Percentiles rank a stretch among this genome's conserved stretches.
These are phyloP conservation scores for Globisporangium cystogenes DNA, from an alignment of 352 stramenopile species.

Conservation along the genomic window DNA sequence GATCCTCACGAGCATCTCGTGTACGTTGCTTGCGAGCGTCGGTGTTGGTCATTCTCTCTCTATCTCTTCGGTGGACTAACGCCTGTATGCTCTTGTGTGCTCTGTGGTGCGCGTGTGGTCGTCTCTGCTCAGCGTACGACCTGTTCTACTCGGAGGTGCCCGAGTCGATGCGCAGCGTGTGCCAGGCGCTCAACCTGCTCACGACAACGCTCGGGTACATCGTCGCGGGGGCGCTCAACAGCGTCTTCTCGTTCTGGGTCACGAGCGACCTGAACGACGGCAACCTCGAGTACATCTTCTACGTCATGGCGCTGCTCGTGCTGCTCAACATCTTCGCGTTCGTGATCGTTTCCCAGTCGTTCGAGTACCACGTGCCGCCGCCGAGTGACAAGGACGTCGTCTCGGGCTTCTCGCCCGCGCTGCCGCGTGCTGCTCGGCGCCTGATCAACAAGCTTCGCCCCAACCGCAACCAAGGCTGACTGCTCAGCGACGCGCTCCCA, in stretches of 20 bases:
- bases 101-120: neutral
- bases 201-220: constrained; percentile 89
- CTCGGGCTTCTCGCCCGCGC: constrained; percentile 57
- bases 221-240: constrained; percentile 75
- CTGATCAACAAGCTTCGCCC: constrained; percentile 23
- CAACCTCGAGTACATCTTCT: constrained; percentile 89
- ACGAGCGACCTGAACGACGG: constrained; percentile 88
- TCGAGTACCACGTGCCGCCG: constrained; percentile 74
- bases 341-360: constrained; percentile 58
- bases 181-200: constrained; percentile 86
- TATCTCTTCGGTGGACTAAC: neutral
- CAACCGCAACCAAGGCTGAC: constrained; percentile 6
- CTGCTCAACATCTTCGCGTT: constrained; percentile 61
- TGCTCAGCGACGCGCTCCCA: neutral
- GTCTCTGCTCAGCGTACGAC: constrained; percentile 73
- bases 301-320: constrained; percentile 66
- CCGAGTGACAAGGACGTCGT: constrained; percentile 35
- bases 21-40: constrained; percentile 22
- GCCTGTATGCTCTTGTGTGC: neutral
- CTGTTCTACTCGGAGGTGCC: constrained; percentile 92
- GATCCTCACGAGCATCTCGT: constrained; percentile 89
- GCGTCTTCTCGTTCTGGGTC: constrained; percentile 89
- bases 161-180: constrained; percentile 88
- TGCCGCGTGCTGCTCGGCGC: constrained; percentile 41
- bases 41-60: neutral